Base-by-base conservation (phyloP, 1,139 yeast species). In the Zygosaccharomyces pseudobailii region DNA sequence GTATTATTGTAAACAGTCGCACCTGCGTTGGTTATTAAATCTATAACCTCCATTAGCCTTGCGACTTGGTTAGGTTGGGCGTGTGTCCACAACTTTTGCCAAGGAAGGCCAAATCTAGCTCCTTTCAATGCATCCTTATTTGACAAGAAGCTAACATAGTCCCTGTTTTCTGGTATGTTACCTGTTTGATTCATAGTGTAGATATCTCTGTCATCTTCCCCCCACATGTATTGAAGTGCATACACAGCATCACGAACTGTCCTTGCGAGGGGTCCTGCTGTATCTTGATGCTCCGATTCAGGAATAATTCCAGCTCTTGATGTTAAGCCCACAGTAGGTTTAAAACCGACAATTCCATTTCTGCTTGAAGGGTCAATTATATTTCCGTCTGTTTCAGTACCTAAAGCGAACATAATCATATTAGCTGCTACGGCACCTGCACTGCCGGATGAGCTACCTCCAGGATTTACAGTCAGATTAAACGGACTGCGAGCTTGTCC, bases 31-130 rank as follows among this genome's bases (percentile, higher is more conserved):
- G 53, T 54, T 13, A 61, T 42, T 30, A 41, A 22, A 28, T 51
- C 42, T 22, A 61, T 43, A 21, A 55, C 54, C n/a, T 53, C 54
- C 23, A 53, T 33, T 24, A 60, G 42, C 6, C 49, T 48, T 4
- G 52, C 54, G 20, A 53, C 48, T 28, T 57, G 55, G 20, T 48
- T 58, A 3, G 45, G 36, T n/a, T 39, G 42, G 6, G 58, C 52
- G 7, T 31, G 41, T n/a, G 54, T 44, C 65, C 65, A 60, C 5
- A 60, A 42, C 40, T 56, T 55, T 32, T 53, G 50, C 65, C 64
- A 61, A n/a, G 64, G 64, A 27, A 61, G 50, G 17, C 65, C 65
- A 48, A 61, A 60, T 36, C 45, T 58, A 4, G 63, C 64, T 25
- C 63, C 63, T 44, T 60, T 55, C 43, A 60, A 49, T 9, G 62